These are phyloP conservation scores for Chlorociboria aeruginascens DNA, from an alignment of 495 filamentous ascomycete species.

Conservation along the genomic window DNA sequence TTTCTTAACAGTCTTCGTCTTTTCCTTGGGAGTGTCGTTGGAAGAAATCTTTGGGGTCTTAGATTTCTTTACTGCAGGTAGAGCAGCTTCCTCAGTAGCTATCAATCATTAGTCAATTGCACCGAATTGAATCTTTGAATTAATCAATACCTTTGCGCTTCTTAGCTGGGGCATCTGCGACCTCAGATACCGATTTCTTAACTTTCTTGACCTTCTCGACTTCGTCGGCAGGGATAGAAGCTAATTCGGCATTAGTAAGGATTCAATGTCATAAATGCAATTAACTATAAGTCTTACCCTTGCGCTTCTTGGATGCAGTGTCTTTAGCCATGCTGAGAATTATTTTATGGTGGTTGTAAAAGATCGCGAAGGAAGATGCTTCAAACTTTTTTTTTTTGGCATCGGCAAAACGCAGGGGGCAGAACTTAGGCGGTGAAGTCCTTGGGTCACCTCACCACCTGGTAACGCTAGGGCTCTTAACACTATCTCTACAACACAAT, in stretches of 20 bases:
- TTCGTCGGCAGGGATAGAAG: slow-evolving; percentile 11
- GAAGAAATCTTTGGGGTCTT: slow-evolving; percentile 28
- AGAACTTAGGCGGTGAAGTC: too few species aligned
- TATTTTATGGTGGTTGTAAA: background rate
- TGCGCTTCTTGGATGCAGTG: slow-evolving; percentile 59
- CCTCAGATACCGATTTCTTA: slow-evolving; percentile 12
- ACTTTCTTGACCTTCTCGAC: slow-evolving; percentile 30
- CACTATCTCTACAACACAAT: too few species aligned
- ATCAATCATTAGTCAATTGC: slow-evolving; percentile 3
- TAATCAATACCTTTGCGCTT: slow-evolving; percentile 37
- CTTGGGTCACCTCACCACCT: too few species aligned
- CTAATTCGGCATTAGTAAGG: slow-evolving; percentile 1
- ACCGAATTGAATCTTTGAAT: background rate
- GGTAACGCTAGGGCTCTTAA: too few species aligned
- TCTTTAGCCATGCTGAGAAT: slow-evolving; percentile 51
- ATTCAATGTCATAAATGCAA: background rate
- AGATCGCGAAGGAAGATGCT: too few species aligned
- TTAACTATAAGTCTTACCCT: slow-evolving; percentile 38
- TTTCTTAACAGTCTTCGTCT: slow-evolving; percentile 17
- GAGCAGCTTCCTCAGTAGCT: slow-evolving; percentile 24
- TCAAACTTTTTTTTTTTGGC: slow-evolving; percentile 19
- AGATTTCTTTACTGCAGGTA: slow-evolving; percentile 15
- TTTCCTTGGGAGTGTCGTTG: slow-evolving; percentile 18
- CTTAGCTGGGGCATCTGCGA: slow-evolving; percentile 22
- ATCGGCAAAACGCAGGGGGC: too few species aligned